These are phyloP conservation scores for Lumnitzera littorea DNA, from an alignment of 345 rosid genomes.

Conservation along the genomic window DNA sequence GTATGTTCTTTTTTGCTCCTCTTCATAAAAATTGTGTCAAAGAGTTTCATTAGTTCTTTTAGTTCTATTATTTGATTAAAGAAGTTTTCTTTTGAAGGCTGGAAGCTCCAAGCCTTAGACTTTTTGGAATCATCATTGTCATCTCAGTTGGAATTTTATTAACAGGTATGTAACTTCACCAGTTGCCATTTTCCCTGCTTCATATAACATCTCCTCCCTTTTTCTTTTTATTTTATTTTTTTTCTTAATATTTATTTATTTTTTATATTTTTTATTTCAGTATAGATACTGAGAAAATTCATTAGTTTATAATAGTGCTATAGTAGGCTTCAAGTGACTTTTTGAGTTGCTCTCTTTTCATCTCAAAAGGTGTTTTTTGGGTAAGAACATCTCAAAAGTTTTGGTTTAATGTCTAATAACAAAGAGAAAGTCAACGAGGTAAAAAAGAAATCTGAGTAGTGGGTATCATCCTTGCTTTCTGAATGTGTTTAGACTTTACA, in stretches of 20 bases:
- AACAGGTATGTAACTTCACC: conserved; percentile 47
- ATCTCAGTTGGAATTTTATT: conserved; percentile 84
- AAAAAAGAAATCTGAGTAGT: too few species aligned
- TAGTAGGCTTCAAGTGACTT: too few species aligned
- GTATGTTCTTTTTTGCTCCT: not conserved
- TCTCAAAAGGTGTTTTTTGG: too few species aligned
- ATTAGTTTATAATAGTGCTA: too few species aligned
- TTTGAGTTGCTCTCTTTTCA: too few species aligned
- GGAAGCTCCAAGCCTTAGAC: conserved; percentile 96
- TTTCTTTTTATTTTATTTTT: conserved; percentile 5
- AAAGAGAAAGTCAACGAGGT: too few species aligned
- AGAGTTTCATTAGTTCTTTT: not conserved
- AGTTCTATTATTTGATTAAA: conserved; percentile 16
- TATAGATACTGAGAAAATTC: too few species aligned
- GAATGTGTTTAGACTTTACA: too few species aligned
- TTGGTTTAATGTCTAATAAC: too few species aligned
- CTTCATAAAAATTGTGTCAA: not conserved
- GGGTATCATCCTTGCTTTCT: too few species aligned
- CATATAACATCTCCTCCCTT: not conserved
- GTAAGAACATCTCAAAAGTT: too few species aligned
- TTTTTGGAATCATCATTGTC: conserved; percentile 71
- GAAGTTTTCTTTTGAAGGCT: conserved; percentile 43
- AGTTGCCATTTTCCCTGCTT: conserved; percentile 4
- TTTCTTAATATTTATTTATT: not conserved
- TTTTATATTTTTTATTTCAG: too few species aligned